Conservation (phyloP, 306 rosid species). For the Biancaea sappan region DNA sequence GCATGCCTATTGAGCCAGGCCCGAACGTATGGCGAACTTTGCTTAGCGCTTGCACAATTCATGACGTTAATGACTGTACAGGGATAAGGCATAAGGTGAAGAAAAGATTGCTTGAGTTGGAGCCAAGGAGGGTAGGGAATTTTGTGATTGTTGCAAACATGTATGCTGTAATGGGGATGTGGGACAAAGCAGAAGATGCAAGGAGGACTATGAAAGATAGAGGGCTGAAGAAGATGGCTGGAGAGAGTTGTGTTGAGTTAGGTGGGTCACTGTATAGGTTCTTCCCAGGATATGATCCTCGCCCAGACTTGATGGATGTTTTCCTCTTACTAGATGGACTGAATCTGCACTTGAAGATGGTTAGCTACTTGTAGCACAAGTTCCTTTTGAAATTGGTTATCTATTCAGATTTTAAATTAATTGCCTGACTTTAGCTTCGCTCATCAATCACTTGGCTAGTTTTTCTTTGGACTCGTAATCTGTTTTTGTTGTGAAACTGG, state of each 20-base stretch:
- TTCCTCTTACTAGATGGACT: constrained; percentile 62
- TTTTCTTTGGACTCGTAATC: not conserved
- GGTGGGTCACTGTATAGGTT: constrained; percentile 67
- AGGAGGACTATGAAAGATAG: constrained; percentile 70
- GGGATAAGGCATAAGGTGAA: constrained; percentile 65
- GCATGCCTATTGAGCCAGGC: constrained; percentile 70
- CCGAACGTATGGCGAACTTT: constrained; percentile 81
- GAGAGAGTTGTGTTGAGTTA: constrained; percentile 77
- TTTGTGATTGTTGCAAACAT: constrained; percentile 78
- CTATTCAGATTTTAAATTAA: not conserved
- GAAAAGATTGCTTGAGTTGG: constrained; percentile 65
- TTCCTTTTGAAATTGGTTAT: constrained; percentile 13
- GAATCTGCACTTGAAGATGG: constrained; percentile 70
- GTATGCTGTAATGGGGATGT: constrained; percentile 84
- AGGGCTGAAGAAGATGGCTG: constrained; percentile 77
- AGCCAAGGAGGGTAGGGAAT: constrained; percentile 85
- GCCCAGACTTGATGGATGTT: constrained; percentile 36
- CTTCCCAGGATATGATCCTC: constrained; percentile 65
- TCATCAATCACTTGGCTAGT: not conserved
- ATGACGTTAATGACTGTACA: constrained; percentile 44
- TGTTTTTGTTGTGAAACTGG: not conserved
- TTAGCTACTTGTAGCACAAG: constrained; percentile 31
- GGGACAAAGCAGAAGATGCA: constrained; percentile 77
- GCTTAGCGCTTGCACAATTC: constrained; percentile 70
- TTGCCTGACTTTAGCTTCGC: not conserved